Percentiles rank a stretch among this genome's conserved stretches.
Conservation (phyloP, 108 stramenopile species). For the Cyclotella atomus region DNA sequence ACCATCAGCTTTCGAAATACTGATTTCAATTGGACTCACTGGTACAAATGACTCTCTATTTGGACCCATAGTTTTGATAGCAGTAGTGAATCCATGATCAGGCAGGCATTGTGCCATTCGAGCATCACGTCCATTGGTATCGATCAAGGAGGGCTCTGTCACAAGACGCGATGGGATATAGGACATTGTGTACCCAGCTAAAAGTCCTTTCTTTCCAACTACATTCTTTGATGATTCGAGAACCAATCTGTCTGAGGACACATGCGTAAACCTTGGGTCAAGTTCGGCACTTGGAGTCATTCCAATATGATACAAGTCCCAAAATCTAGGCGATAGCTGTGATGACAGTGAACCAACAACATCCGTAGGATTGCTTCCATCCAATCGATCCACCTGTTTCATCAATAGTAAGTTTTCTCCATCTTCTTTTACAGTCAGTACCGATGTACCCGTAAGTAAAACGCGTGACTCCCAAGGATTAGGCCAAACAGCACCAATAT, state of each 20-base stretch:
- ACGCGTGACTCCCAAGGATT: slow-evolving; percentile 78
- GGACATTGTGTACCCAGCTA: slow-evolving; percentile 60
- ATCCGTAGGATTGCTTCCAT: slow-evolving; percentile 48
- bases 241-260: not conserved
- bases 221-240: not conserved
- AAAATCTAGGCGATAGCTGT: slow-evolving; percentile 78
- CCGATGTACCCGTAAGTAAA: slow-evolving; percentile 65
- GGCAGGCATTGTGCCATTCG: slow-evolving; percentile 65
- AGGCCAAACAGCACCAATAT: slow-evolving; percentile 80
- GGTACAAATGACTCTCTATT: slow-evolving; percentile 70
- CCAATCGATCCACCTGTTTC: slow-evolving; percentile 64
- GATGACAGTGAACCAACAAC: slow-evolving; percentile 44
- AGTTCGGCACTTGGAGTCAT: slow-evolving; percentile 86
- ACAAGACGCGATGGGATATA: slow-evolving; percentile 70
- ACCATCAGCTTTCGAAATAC: slow-evolving; percentile 44
- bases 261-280: slow-evolving; percentile 33
- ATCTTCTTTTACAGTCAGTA: slow-evolving; percentile 37
- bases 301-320: slow-evolving; percentile 88
- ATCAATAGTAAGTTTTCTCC: slow-evolving; percentile 37
- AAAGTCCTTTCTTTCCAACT: slow-evolving; percentile 33
- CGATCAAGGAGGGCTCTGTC: slow-evolving; percentile 58
- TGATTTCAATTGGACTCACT: slow-evolving; percentile 71
- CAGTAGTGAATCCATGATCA: slow-evolving; percentile 77
- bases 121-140: slow-evolving; percentile 63
- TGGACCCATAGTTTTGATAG: slow-evolving; percentile 83